Conservation (phyloP, 768 basidiomycete genomes). For the Nidularia sp. region DNA sequence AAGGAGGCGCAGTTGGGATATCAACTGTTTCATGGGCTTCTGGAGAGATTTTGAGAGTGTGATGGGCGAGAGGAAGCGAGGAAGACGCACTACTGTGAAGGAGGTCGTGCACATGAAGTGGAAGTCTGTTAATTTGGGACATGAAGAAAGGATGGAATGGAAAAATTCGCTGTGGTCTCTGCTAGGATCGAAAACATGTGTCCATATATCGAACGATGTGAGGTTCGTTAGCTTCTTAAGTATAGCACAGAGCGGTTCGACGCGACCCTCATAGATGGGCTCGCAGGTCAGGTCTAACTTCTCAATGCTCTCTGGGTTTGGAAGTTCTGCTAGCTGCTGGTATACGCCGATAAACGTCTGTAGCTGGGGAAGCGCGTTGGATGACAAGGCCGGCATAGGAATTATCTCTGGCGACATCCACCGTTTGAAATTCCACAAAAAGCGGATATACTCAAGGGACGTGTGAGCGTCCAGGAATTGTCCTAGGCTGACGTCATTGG, state of each 20-base stretch:
- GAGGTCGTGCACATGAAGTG: constrained; percentile 50
- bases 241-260: constrained; percentile 25
- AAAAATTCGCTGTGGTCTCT: constrained; percentile 30
- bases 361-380: constrained; percentile 24
- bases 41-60: constrained; percentile 9
- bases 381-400: constrained; percentile 21
- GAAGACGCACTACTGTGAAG: constrained; percentile 31
- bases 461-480: constrained; percentile 34
- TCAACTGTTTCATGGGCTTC: constrained; percentile 39
- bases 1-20: constrained; percentile 30
- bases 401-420: constrained; percentile 43
- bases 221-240: constrained; percentile 31
- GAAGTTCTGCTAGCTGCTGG: constrained; percentile 39
- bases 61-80: not conserved
- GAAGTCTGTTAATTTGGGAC: constrained; percentile 37
- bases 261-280: constrained; percentile 34
- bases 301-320: constrained; percentile 28
- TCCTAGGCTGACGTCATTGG: constrained; percentile 22
- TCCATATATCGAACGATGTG: constrained; percentile 44
- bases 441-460: constrained; percentile 34
- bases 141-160: constrained; percentile 25
- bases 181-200: constrained; percentile 30
- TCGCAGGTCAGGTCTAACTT: constrained; percentile 47
- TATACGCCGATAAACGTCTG: constrained; percentile 43
- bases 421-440: constrained; percentile 47